Evolutionary conservation across 805 yeast genomes (phyloP), one percentile per base, ranked within the genome.

Genomic region (Candida mattraensis): DNA sequence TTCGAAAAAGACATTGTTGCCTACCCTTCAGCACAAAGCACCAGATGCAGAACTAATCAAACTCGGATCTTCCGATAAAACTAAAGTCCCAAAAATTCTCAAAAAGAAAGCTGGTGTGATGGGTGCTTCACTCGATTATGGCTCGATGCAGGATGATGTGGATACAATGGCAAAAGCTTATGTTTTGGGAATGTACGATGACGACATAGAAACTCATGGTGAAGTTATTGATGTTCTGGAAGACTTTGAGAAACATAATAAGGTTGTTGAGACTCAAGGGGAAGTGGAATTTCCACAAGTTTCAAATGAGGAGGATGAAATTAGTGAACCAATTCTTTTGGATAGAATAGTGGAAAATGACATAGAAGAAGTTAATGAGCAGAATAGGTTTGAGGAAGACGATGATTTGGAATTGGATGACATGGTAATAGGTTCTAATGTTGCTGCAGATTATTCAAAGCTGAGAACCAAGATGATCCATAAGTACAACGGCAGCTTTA

Each of bases 131-230:
- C 43, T 68, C 7, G 80, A 76, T 41, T 72, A 65, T 45, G 54
- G 50, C 7, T 47, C 65, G 2, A 39, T 74, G 18, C 69, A 67
- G 16, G 63, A 64, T 13, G 72, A 76, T 46, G 38, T 72, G 45
- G 82, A 77, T 31, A 67, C 72, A 3, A 73, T 79, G 80, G 83
- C 76, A 0, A 66, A 69, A 33, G 83, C 83, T 0, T 80, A 80
- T 45, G 61, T 67, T n/a, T 46, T 67, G 15, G 86, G 85, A 1
- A 54, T 72, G 45, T 78, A 76, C 48, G 83, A 79, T 48, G 84
- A 76, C 41, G 84, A 80, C 45, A 56, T 74, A 7, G 67, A 61
- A 16, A 72, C 78, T 0, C 69, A 70, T 31, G 84, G 84, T 0
- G 73, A 74, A 10, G 70, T 80, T 0, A 70, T 80, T 14, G 74